These are phyloP conservation scores for Aspergillus sp. DNA, from an alignment of 2,329 filamentous ascomycete species.

Conservation along the genomic window DNA sequence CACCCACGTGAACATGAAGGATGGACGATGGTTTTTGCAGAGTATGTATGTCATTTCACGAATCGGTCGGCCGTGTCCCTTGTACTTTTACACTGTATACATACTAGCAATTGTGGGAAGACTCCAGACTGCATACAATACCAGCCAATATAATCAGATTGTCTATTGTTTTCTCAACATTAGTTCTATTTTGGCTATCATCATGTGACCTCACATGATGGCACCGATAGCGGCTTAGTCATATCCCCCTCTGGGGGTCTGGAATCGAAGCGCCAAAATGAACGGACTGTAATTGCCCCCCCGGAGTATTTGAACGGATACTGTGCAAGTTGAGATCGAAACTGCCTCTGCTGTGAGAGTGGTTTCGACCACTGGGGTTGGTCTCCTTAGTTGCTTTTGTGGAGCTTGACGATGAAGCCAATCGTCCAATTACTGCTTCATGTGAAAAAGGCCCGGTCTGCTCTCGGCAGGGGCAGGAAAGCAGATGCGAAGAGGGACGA, in stretches of 20 bases:
- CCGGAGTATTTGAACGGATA: too few relatives aligned
- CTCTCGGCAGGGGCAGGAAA: slow-evolving; percentile 23
- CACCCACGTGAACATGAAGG: not conserved
- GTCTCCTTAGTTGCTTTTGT: slow-evolving; percentile 17
- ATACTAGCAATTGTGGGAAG: too few relatives aligned
- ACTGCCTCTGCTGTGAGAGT: slow-evolving; percentile 2
- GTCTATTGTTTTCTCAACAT: too few relatives aligned
- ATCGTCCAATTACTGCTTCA: slow-evolving; percentile 24
- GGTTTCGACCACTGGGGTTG: slow-evolving; percentile 16
- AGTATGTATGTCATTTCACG: not conserved
- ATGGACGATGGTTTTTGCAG: too few relatives aligned
- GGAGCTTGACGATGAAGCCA: slow-evolving; percentile 26
- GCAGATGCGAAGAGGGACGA: slow-evolving; percentile 18
- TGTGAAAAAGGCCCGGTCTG: slow-evolving; percentile 26
- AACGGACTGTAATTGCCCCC: too few relatives aligned
- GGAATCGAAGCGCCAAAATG: too few relatives aligned
- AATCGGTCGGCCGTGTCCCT: not conserved
- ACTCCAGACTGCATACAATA: too few relatives aligned
- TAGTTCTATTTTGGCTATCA: not conserved
- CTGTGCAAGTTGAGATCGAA: not conserved
- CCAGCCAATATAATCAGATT: too few relatives aligned
- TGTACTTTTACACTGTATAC: too few relatives aligned
- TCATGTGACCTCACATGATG: not conserved
- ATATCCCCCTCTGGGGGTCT: slow-evolving; percentile 1
- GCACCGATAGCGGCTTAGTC: slow-evolving; percentile 1